A percentile compares a stretch with the other conserved stretches of the same genome.
These are phyloP conservation scores for Huiozyma sinensis DNA, from an alignment of 805 yeast genomes.

Conservation along the genomic window DNA sequence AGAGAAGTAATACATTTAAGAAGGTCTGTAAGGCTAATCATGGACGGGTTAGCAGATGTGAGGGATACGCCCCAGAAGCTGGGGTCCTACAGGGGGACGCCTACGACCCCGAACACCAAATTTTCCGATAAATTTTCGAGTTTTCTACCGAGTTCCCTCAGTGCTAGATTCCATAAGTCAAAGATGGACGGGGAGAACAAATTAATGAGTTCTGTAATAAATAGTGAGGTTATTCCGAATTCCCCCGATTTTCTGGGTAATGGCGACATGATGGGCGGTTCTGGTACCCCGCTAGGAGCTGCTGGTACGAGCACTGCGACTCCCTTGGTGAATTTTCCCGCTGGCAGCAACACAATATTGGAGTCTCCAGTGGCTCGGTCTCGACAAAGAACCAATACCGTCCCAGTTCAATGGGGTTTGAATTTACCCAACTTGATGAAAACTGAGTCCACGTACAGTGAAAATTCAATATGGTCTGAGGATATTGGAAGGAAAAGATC, in stretches of 20 bases:
- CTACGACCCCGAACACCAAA: slow-evolving; percentile 9
- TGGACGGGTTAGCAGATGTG: neutral
- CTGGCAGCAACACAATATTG: slow-evolving; percentile 1
- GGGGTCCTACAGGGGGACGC: slow-evolving; percentile 27
- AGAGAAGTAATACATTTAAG: no score
- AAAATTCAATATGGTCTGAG: slow-evolving; percentile 3
- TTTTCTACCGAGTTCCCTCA: slow-evolving; percentile 24
- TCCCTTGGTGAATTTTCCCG: slow-evolving; percentile 4
- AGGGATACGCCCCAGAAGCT: slow-evolving; percentile 16
- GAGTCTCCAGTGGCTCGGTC: slow-evolving; percentile 1
- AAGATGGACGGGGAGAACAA: slow-evolving; percentile 3
- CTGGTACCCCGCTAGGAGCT: no score
- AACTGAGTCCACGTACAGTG: slow-evolving; percentile 1
- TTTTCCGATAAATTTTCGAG: slow-evolving; percentile 27
- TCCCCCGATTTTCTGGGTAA: neutral
- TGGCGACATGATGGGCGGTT: no score
- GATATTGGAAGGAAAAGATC: slow-evolving; percentile 6
- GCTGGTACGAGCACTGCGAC: slow-evolving; percentile 1
- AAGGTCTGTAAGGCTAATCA: neutral
- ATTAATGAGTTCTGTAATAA: slow-evolving; percentile 2
- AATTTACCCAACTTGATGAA: slow-evolving; percentile 1
- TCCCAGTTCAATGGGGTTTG: slow-evolving; percentile 2
- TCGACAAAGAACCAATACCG: slow-evolving; percentile 5
- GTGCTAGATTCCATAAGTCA: slow-evolving; percentile 24
- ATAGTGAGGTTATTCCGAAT: neutral